Percentiles rank a stretch among this genome's conserved stretches.
phyloP scores from a whole-genome alignment of 768 basidiomycete species.

The Lentinula boryana region DNA sequence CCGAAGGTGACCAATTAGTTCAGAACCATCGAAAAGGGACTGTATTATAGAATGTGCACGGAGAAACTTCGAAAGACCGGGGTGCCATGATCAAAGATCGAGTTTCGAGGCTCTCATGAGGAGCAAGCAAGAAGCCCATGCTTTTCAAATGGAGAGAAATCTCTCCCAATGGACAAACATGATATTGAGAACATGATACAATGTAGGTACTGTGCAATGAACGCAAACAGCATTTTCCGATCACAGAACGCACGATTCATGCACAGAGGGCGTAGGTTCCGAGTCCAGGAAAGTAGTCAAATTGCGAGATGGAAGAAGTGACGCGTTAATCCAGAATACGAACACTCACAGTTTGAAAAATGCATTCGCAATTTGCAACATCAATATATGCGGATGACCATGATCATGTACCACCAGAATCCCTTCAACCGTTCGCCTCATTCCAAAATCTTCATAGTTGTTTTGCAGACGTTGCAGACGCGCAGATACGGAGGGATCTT shows the following conservation, averaged over 20 bases:
- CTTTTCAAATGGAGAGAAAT: too few relatives aligned
- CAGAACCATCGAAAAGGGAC: neutral
- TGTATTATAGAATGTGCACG: neutral
- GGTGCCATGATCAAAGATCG: neutral
- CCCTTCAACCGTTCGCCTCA: slow-evolving; percentile 92
- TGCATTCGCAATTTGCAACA: slow-evolving; percentile 97
- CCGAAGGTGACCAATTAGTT: neutral
- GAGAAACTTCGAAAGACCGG: neutral
- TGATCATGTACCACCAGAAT: slow-evolving; percentile 92
- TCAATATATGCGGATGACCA: slow-evolving; percentile 94
- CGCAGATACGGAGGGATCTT: slow-evolving; percentile 93
- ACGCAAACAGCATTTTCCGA: too few relatives aligned
- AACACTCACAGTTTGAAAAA: slow-evolving; percentile 94
- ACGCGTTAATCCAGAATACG: neutral
- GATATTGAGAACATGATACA: neutral
- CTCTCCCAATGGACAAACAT: neutral
- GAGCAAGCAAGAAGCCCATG: neutral
- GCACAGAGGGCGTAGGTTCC: neutral
- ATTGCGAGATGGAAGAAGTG: neutral
- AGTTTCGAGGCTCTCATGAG: neutral
- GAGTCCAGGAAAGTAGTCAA: neutral
- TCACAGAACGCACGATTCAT: neutral
- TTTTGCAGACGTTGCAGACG: slow-evolving; percentile 91
- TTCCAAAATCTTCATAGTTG: slow-evolving; percentile 96
- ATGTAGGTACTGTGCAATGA: neutral